phyloP scores from a whole-genome alignment of 345 rosid species.

The Rhodamnia rubescens region DNA sequence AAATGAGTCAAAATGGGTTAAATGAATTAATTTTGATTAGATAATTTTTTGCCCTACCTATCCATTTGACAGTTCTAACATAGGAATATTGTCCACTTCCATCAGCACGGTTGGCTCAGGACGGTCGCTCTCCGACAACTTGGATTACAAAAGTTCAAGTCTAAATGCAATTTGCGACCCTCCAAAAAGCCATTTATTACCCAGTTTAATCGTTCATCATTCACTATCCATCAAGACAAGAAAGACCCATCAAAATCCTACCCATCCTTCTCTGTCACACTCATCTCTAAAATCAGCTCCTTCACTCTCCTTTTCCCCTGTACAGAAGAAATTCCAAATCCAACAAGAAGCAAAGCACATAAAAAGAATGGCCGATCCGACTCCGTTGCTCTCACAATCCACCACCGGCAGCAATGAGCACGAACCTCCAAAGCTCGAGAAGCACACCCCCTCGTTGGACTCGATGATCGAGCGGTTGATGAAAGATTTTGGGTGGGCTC shows the following conservation, averaged over 20 bases:
- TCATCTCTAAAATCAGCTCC: neutral
- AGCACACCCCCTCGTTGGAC: constrained; percentile 18
- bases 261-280: neutral
- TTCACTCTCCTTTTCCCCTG: neutral
- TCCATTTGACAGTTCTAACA: too few species aligned
- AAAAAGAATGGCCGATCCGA: neutral
- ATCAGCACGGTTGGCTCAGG: neutral
- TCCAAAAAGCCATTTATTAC: neutral
- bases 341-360: neutral
- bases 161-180: neutral
- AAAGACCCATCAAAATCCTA: neutral
- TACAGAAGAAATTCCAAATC: neutral
- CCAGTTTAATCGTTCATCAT: neutral
- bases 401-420: neutral
- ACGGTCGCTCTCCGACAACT: neutral
- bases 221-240: neutral
- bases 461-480: constrained; percentile 25
- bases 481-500: constrained; percentile 25
- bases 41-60: too few species aligned
- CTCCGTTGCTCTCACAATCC: neutral
- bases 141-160: neutral
- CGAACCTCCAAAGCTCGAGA: neutral
- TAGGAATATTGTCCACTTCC: neutral
- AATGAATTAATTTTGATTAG: too few species aligned
- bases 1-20: too few species aligned